Evolutionary conservation across 192 early-diverging fungal genomes (phyloP).

Genomic region (Thamnidium elegans): DNA sequence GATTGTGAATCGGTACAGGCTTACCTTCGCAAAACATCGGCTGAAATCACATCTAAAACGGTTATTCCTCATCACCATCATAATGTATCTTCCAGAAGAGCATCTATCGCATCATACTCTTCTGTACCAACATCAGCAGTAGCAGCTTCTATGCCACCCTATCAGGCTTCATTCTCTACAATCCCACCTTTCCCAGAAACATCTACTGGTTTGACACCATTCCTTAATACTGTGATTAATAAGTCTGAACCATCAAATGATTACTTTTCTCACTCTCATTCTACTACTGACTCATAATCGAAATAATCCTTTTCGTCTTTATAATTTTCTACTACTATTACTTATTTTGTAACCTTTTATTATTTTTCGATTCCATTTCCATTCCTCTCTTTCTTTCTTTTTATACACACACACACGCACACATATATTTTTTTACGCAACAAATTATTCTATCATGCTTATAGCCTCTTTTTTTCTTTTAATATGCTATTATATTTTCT

Average conservation of each 20-base stretch:
- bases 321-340: too few species aligned
- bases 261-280: constrained; percentile 1
- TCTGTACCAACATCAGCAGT: too few species aligned
- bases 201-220: constrained; percentile 20
- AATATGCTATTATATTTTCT: too few species aligned
- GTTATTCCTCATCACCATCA: background rate
- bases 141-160: background rate
- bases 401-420: background rate
- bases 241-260: background rate
- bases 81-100: background rate
- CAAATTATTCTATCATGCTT: background rate
- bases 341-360: too few species aligned
- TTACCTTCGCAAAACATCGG: constrained; percentile 22
- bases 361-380: too few species aligned
- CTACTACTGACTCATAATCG: background rate
- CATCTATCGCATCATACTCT: background rate
- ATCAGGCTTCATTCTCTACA: background rate
- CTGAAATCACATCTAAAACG: background rate
- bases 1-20: constrained; percentile 29
- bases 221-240: constrained; percentile 9
- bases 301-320: background rate
- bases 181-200: background rate
- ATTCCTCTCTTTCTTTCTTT: background rate
- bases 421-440: background rate
- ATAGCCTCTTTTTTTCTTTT: too few species aligned